phyloP scores from a whole-genome alignment of 176 grass and related monocot genomes.

The Phragmites australis region DNA sequence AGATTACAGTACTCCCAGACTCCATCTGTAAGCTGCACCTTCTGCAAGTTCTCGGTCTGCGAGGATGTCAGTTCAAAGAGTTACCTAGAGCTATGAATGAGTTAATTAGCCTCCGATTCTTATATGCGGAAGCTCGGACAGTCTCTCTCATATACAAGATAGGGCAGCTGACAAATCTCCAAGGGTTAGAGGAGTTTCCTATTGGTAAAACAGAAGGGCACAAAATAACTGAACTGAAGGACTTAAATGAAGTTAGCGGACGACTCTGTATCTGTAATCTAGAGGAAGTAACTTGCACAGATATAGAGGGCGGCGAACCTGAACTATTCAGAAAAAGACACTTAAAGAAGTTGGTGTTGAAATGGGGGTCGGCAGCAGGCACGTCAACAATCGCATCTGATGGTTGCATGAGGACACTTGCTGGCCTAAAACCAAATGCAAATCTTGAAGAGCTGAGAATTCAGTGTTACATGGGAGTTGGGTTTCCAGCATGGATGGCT shows the following conservation, averaged over 20 bases:
- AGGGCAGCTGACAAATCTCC: slow-evolving; percentile 40
- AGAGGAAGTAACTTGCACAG: slow-evolving; percentile 18
- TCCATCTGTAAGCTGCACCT: slow-evolving; percentile 22
- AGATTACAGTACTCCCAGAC: slow-evolving; percentile 21
- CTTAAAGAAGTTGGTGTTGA: slow-evolving; percentile 27
- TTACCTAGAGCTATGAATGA: slow-evolving; percentile 40
- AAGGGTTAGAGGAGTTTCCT: slow-evolving; percentile 38
- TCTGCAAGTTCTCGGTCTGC: slow-evolving; percentile 44
- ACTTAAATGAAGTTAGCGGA: slow-evolving; percentile 35
- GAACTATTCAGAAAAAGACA: slow-evolving; percentile 32
- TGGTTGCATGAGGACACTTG: slow-evolving; percentile 23
- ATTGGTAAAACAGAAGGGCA: slow-evolving; percentile 29
- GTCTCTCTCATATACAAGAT: slow-evolving; percentile 38
- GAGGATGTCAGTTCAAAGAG: slow-evolving; percentile 15
- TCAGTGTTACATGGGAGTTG: slow-evolving; percentile 11
- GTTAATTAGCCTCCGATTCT: slow-evolving; percentile 32
- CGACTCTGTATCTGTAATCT: slow-evolving; percentile 38
- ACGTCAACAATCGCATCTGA: not conserved
- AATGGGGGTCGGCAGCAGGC: not conserved
- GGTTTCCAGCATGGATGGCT: slow-evolving; percentile 39
- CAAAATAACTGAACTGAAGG: slow-evolving; percentile 41
- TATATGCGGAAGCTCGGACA: slow-evolving; percentile 34
- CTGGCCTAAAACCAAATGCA: slow-evolving; percentile 33
- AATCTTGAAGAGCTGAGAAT: slow-evolving; percentile 36
- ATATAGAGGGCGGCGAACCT: slow-evolving; percentile 26